Evolutionary conservation across 768 basidiomycete species (phyloP).

Genomic region (Glaciozyma martinii): DNA sequence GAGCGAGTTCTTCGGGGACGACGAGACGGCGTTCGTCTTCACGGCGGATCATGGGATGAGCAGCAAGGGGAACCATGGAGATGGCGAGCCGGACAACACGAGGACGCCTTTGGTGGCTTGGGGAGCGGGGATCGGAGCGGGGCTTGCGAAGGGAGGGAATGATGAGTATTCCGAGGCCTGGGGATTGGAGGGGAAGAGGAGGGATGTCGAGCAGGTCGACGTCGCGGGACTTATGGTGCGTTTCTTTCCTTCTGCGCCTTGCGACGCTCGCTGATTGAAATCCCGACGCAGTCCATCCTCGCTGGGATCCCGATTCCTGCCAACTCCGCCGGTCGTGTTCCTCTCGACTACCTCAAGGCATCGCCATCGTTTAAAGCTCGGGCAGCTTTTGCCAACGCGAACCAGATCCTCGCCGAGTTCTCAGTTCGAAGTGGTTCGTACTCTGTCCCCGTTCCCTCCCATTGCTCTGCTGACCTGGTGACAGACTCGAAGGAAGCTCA

Average conservation of each 20-base stretch:
- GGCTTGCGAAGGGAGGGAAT: constrained; percentile 39
- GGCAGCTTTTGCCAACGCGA: constrained; percentile 57
- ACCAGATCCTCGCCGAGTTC: constrained; percentile 65
- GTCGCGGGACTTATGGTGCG: constrained; percentile 61
- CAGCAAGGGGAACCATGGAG: constrained; percentile 76
- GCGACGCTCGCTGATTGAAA: not conserved
- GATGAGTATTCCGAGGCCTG: constrained; percentile 62
- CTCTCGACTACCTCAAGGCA: constrained; percentile 55
- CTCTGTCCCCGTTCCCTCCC: not conserved
- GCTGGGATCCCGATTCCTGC: constrained; percentile 66
- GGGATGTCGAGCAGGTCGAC: constrained; percentile 77
- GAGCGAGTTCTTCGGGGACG: constrained; percentile 55
- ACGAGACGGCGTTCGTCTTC: constrained; percentile 61
- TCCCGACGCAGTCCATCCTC: constrained; percentile 45
- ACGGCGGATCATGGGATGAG: constrained; percentile 91
- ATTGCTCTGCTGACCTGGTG: not conserved
- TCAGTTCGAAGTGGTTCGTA: constrained; percentile 61
- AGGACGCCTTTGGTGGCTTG: constrained; percentile 74
- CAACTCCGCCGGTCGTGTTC: constrained; percentile 72
- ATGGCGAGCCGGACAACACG: constrained; percentile 82
- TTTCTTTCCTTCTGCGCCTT: not conserved
- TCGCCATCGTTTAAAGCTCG: constrained; percentile 49
- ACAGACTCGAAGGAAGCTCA: constrained; percentile 48
- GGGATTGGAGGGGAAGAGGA: constrained; percentile 52
- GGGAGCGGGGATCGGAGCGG: constrained; percentile 60